Evolutionary conservation across 371 early-diverging fungal species (phyloP), one percentile per base, ranked within the genome.

Genomic region (Mucor irregularis): DNA sequence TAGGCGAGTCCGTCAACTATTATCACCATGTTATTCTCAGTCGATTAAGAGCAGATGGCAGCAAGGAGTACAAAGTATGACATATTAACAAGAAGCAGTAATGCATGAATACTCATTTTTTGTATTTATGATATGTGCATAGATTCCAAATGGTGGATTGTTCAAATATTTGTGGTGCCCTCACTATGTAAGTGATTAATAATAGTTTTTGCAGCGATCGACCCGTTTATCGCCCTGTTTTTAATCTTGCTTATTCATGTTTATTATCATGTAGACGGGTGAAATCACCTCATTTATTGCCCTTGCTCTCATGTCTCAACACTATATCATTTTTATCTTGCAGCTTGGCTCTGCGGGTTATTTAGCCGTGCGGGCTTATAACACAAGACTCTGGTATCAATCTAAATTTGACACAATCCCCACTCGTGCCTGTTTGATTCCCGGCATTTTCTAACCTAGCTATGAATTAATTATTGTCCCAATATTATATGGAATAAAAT

Each of bases 141-240:
- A 75, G 70, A 62, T 74, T 14, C 76, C 76, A 2, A 10, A 49
- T 9, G 46, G 38, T 2, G 76, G 67, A 2, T 44, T 76, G 3
- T 76, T 76, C 48, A 14, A 47, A 2, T 69, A 55, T 45, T 21
- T 64, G 5, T 76, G 76, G 76, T 76, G 76, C 45, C 76, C 76
- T 17, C 76, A 76, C 45, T 76, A 76, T 61, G 76, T 71, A 65
- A 64, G 69, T 53, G 5, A n/a, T 39, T 17, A 22, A 43, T 43
- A 16, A 17, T 43, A n/a, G 3, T 31, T 30, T 19, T 25, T 26
- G 5, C 16, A 37, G 4, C 13, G 17, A 22, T 2, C 1, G 1
- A 10, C 31, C 13, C 11, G 19, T 16, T 40, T 30, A 22, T 22
- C 4, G 19, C 1, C 30, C 17, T 0, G 8, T 39, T 39, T 21